Conservation (phyloP, 164 flowering plant species). For the Aristolochia californica region DNA sequence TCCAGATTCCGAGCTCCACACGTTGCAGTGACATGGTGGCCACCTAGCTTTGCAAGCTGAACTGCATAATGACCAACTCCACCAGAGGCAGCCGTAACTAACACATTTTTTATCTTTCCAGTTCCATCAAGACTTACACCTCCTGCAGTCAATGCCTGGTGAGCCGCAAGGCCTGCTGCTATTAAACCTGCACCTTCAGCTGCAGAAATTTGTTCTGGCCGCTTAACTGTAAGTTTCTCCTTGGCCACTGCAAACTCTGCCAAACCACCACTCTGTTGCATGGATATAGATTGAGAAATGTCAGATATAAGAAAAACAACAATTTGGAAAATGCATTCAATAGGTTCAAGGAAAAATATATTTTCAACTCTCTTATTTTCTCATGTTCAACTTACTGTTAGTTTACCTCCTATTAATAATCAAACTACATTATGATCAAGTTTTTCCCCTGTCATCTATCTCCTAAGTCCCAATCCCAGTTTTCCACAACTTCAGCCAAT, state of each 20-base stretch:
- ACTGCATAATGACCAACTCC: slow-evolving; percentile 42
- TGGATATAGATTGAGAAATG: not conserved
- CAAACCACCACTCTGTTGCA: slow-evolving; percentile 28
- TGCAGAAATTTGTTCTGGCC: slow-evolving; percentile 30
- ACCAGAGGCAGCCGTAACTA: slow-evolving; percentile 36
- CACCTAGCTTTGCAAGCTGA: slow-evolving; percentile 34
- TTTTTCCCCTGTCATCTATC: too few relatives aligned
- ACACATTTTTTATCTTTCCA: slow-evolving; percentile 19
- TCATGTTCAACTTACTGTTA: too few relatives aligned
- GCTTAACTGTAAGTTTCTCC: slow-evolving; percentile 16
- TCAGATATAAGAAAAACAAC: not conserved
- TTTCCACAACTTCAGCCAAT: too few relatives aligned
- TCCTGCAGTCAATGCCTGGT: slow-evolving; percentile 20
- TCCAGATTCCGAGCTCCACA: slow-evolving; percentile 43
- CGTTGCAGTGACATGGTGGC: slow-evolving; percentile 29
- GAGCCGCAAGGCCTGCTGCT: slow-evolving; percentile 31
- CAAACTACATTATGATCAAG: too few relatives aligned
- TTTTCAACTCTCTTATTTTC: too few relatives aligned
- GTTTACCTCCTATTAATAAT: too few relatives aligned
- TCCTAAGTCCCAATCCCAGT: too few relatives aligned
- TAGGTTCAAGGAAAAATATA: too few relatives aligned
- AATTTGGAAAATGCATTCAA: too few relatives aligned
- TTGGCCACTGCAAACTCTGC: slow-evolving; percentile 30
- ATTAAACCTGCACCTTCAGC: slow-evolving; percentile 26
- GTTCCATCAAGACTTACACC: slow-evolving; percentile 24